These are phyloP conservation scores for Suillus subalutaceus DNA, from an alignment of 768 basidiomycete genomes.

Conservation along the genomic window DNA sequence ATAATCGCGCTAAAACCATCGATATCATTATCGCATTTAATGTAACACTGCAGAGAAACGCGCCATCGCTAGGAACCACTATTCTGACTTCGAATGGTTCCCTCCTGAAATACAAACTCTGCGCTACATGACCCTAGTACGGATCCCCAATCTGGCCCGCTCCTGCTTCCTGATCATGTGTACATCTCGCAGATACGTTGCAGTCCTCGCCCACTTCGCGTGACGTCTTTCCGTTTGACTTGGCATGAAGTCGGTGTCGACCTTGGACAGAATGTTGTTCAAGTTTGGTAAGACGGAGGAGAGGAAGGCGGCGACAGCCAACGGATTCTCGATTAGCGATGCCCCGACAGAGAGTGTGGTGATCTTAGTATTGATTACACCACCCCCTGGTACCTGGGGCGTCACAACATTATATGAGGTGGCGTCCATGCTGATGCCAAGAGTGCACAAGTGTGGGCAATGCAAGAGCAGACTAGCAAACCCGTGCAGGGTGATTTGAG, in stretches of 20 bases:
- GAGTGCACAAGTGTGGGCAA: too few relatives aligned
- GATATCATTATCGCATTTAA: not conserved
- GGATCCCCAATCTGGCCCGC: too few relatives aligned
- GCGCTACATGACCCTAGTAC: not conserved
- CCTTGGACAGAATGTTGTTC: not conserved
- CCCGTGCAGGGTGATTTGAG: not conserved
- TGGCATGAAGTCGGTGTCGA: not conserved
- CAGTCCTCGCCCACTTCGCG: not conserved
- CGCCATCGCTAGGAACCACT: not conserved
- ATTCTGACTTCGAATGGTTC: not conserved
- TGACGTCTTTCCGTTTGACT: not conserved
- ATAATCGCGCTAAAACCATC: not conserved
- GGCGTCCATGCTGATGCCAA: not conserved
- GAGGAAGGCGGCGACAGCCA: not conserved
- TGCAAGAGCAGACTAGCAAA: not conserved
- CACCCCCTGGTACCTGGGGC: not conserved
- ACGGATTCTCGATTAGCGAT: not conserved
- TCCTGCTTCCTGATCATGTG: not conserved
- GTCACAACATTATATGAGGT: not conserved
- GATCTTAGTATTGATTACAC: conserved; percentile 2
- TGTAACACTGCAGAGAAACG: not conserved
- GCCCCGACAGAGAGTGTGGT: not conserved
- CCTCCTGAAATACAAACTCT: not conserved
- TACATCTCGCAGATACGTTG: conserved; percentile 1
- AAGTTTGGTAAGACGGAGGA: conserved; percentile 3